phyloP scores from a whole-genome alignment of 1,139 yeast species.

The Pichia terricola region DNA sequence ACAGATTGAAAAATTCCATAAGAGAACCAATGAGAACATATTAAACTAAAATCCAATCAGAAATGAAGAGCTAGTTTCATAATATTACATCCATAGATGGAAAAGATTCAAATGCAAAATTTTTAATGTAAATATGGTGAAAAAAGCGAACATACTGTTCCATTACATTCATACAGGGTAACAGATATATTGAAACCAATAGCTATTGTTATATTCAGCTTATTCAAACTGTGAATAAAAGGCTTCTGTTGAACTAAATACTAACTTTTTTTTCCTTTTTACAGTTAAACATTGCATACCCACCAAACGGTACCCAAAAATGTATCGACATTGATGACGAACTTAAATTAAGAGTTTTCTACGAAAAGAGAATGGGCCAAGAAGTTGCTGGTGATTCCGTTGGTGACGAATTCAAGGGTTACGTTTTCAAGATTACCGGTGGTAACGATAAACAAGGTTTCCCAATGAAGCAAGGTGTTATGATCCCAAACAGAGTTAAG shows the following conservation, averaged over 20 bases:
- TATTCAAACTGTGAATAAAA: neutral
- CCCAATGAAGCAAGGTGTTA: conserved; percentile 99
- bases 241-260: too few species aligned
- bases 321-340: conserved; percentile 96
- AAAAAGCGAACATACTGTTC: too few species aligned
- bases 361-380: conserved; percentile 99
- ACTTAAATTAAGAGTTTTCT: conserved; percentile 96
- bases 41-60: too few species aligned
- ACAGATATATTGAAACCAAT: too few species aligned
- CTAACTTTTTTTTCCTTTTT: neutral
- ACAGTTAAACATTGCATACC: conserved; percentile 98
- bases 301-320: conserved; percentile 99
- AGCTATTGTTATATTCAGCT: neutral
- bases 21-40: too few species aligned
- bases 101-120: too few species aligned
- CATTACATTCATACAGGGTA: too few species aligned
- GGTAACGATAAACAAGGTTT: conserved; percentile 99
- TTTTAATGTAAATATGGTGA: too few species aligned
- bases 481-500: conserved; percentile 99
- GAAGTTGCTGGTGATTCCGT: conserved; percentile 98
- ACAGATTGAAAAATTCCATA: too few species aligned
- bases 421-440: conserved; percentile 97
- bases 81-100: too few species aligned
- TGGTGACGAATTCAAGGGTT: conserved; percentile 99
- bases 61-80: too few species aligned